Base-by-base conservation (phyloP, 208 protist species). In the Wallacemonas sp. region DNA sequence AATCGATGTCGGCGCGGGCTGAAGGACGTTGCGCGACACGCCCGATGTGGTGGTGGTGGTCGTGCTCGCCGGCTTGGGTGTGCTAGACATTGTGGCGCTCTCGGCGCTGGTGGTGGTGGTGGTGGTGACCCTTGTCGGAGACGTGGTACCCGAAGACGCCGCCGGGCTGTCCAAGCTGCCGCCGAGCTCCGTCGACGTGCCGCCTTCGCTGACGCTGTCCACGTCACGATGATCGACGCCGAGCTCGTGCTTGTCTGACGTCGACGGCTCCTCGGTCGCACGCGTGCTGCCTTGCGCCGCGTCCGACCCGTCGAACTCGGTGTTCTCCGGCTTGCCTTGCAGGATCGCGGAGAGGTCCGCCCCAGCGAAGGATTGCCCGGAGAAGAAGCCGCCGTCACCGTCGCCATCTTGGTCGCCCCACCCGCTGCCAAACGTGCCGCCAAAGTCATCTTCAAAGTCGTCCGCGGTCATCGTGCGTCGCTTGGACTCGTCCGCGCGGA, bases 401-500 rank as follows among this genome's bases (percentile, higher is more conserved):
- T 32, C 57, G 57, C 29, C 57, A 20, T 64, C 41, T 11, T 11
- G 10, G 22, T 64, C 57, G 57, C 28, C 57, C 42, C 57, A 64
- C 22, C 42, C 29, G 57, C 28, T 5, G n/a, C n/a, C 48, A 5
- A 26, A 10, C 25, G 22, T 23, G 25, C 16, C 42, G 39, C 39
- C 61, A 3, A 55, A 50, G 20, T 54, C 42, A 31, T 66, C 61
- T 26, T 50, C 61, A 44, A 44, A 39, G 41, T 50, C 61, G n/a
- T 39, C 70, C 8, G 61, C 62, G 41, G 67, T 67, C 62, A 73
- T 69, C 0, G 64, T 57, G 52, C 52, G 66, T 32, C 76, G 79
- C 74, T 80, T 68, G 45, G 78, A 61, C 50, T 88, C 81, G 48
- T 93, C 74, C 67, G 70, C 81, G 28, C 57, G 77, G 32, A 93